These are phyloP conservation scores for Aphanomyces stellatus DNA, from an alignment of 352 stramenopile genomes.

Conservation along the genomic window DNA sequence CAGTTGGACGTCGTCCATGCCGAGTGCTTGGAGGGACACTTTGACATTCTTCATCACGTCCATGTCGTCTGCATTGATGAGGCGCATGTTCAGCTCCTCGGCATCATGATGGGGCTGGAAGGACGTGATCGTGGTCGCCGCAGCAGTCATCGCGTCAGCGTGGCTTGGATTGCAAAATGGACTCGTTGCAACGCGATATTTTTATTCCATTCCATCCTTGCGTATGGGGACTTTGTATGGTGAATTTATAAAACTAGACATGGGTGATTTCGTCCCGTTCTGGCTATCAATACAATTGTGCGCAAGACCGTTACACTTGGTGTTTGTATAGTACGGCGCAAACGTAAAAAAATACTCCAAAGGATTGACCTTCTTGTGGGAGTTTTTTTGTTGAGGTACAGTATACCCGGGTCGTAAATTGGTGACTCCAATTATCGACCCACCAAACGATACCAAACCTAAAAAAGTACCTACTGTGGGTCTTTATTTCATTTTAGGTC, in stretches of 20 bases:
- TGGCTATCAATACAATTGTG: too few species aligned
- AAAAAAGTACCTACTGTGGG: too few species aligned
- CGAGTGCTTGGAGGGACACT: slow-evolving; percentile 52
- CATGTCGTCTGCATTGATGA: not conserved
- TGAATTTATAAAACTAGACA: not conserved
- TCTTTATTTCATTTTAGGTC: too few species aligned
- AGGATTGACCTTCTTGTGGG: too few species aligned
- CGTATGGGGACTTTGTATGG: not conserved
- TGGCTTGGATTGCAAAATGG: not conserved
- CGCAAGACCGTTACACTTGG: too few species aligned
- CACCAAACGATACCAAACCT: too few species aligned
- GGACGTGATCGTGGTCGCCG: not conserved
- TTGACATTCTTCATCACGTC: slow-evolving; percentile 31
- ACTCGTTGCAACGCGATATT: not conserved
- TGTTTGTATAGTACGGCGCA: too few species aligned
- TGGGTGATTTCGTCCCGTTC: too few species aligned
- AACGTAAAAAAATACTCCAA: too few species aligned
- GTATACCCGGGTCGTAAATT: too few species aligned
- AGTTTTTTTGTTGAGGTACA: too few species aligned
- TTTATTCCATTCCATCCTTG: not conserved
- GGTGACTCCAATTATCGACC: too few species aligned
- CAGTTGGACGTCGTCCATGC: slow-evolving; percentile 53
- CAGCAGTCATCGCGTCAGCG: slow-evolving; percentile 16
- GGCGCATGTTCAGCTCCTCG: not conserved
- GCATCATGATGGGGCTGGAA: not conserved